phyloP scores from a whole-genome alignment of 176 grass and related monocot genomes.

The Oryza glaberrima region DNA sequence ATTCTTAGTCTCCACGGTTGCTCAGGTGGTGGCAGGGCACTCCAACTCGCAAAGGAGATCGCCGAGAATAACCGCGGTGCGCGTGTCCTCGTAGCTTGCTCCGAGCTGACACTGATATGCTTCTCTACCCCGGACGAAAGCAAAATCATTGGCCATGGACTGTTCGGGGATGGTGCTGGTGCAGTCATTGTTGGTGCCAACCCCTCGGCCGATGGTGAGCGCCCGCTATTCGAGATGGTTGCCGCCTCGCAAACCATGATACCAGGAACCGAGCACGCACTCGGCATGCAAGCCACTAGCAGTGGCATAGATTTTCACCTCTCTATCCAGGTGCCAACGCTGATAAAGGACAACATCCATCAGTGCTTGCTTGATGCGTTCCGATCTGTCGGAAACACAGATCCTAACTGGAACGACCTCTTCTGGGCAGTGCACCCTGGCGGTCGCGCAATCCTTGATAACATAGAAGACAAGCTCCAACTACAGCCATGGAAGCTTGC shows the following conservation, averaged over 20 bases:
- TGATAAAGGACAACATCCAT: constrained; percentile 50
- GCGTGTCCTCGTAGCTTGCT: constrained; percentile 50
- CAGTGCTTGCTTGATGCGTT: constrained; percentile 45
- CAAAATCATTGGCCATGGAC: constrained; percentile 45
- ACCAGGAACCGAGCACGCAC: constrained; percentile 32
- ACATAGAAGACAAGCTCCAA: constrained; percentile 41
- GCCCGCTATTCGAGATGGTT: constrained; percentile 49
- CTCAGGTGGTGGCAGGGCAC: constrained; percentile 40
- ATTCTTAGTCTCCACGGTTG: constrained; percentile 50
- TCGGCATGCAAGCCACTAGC: constrained; percentile 43
- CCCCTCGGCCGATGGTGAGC: constrained; percentile 20
- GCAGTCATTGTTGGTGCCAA: not conserved
- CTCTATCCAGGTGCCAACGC: constrained; percentile 45
- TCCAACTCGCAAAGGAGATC: constrained; percentile 63
- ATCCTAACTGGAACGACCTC: constrained; percentile 47
- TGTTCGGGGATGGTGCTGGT: constrained; percentile 53
- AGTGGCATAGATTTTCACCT: constrained; percentile 40
- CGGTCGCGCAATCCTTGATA: constrained; percentile 42
- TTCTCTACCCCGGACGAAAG: constrained; percentile 43
- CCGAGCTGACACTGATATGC: constrained; percentile 49
- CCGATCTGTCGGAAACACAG: not conserved
- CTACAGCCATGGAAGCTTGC: constrained; percentile 47
- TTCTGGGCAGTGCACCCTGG: constrained; percentile 60
- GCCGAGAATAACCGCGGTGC: constrained; percentile 62
- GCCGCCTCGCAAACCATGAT: constrained; percentile 49